Base-by-base conservation (phyloP, 441 rosid species). In the Populus trichocarpa region DNA sequence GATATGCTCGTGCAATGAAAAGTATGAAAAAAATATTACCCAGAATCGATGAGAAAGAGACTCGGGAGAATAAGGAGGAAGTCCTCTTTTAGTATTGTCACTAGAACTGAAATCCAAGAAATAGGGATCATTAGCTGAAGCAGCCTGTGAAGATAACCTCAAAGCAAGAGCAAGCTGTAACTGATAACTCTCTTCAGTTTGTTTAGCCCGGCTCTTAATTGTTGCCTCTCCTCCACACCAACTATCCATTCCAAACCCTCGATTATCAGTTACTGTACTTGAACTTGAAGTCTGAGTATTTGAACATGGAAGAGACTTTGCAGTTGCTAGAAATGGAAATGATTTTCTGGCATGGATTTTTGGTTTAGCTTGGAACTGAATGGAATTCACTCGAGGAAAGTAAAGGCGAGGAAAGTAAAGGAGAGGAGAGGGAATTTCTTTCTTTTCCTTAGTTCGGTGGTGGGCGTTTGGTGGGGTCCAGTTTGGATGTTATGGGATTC, bases 121-220 rank as follows among this genome's bases (percentile, higher is more conserved):
- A 73, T 89, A 85, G 1, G 98, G 96, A 88, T 92, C 98, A 67
- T 87, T 88, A 0, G 95, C 95, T 46, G 88, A 90, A 67, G 92
- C 90, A 65, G 98, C 97, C 77, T 90, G 92, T 3, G 92, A 92
- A 1, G 99, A 92, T 18, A 95, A 87, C 82, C 97, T 83, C 79
- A 91, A 84, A 73, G 98, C 98, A 82, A 95, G 84, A 5, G 98
- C 99, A 83, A 90, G 84, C 89, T 95, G 99, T 74, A 95, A 79
- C 88, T 93, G 99, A 40, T 95, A 95, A 80, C 97, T 95, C 93
- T 95, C 99, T 76, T 95, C 99, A 80, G 97, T 93, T 84, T 90
- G 96, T 84, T 87, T 96, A 75, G 94, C 96, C 99, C 99, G 92
- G 83, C 96, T 69, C 71, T 32, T 95, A 69, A 71, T 75, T 10